These are phyloP conservation scores for Secale cereale DNA, from an alignment of 176 grass and related monocot species.

Conservation along the genomic window DNA sequence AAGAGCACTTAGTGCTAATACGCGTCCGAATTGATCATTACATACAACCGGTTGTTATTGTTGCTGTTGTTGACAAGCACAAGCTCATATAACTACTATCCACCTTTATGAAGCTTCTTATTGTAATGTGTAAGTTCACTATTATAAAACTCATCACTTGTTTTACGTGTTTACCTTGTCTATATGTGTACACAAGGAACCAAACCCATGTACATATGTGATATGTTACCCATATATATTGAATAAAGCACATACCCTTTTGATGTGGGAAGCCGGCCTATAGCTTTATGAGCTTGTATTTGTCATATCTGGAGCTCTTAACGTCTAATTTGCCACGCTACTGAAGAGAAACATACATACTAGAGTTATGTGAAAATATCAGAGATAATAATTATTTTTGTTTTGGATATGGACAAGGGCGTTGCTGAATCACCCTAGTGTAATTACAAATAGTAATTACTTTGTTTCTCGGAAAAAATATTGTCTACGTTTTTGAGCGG, in stretches of 20 bases:
- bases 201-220: neutral
- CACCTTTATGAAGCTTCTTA: neutral
- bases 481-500: too few species aligned
- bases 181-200: neutral
- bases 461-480: too few species aligned
- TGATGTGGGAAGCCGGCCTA: neutral
- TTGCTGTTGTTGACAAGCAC: neutral
- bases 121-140: neutral
- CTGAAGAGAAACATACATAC: neutral
- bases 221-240: neutral
- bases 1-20: constrained; percentile 48
- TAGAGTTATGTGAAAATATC: neutral
- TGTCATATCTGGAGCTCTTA: neutral
- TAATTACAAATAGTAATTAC: neutral
- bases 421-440: neutral
- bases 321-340: neutral
- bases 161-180: neutral
- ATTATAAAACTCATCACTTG: neutral
- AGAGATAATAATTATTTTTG: neutral
- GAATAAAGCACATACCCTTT: neutral
- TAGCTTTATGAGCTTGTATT: neutral
- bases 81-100: too few species aligned
- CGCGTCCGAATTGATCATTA: constrained; percentile 42
- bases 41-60: neutral
- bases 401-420: neutral